These are phyloP conservation scores for Penicillium griseofulvum DNA, from an alignment of 2,329 filamentous ascomycete species.

Conservation along the genomic window DNA sequence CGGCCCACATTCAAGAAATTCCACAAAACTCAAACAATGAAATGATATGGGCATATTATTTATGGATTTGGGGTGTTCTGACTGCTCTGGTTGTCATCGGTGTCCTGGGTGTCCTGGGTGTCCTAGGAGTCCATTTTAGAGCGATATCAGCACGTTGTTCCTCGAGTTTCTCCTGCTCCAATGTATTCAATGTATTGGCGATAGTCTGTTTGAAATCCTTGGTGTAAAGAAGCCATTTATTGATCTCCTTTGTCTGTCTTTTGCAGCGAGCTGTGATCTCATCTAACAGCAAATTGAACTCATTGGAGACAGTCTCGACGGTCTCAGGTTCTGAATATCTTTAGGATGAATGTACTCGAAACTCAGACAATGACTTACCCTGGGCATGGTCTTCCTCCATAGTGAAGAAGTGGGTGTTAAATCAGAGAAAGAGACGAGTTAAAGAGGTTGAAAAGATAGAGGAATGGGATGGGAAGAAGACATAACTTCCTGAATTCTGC, in stretches of 20 bases:
- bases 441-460: no score
- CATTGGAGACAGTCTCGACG: not conserved
- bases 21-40: not conserved
- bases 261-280: slow-evolving; percentile 1
- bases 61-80: no score
- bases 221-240: not conserved
- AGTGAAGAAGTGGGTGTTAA: not conserved
- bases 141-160: not conserved
- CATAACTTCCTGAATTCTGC: no score
- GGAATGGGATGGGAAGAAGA: not conserved
- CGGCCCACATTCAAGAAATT: not conserved
- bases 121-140: no score
- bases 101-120: not conserved
- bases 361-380: not conserved
- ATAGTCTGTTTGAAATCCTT: not conserved
- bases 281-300: not conserved
- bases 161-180: not conserved
- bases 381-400: not conserved
- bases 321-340: not conserved
- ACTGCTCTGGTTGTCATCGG: not conserved
- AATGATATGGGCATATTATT: no score
- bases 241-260: not conserved
- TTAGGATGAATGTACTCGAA: not conserved
- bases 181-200: not conserved
- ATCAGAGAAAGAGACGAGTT: not conserved